These are phyloP conservation scores for Coniochaeta prunicola DNA, from an alignment of 2,329 filamentous ascomycete genomes.

Conservation along the genomic window DNA sequence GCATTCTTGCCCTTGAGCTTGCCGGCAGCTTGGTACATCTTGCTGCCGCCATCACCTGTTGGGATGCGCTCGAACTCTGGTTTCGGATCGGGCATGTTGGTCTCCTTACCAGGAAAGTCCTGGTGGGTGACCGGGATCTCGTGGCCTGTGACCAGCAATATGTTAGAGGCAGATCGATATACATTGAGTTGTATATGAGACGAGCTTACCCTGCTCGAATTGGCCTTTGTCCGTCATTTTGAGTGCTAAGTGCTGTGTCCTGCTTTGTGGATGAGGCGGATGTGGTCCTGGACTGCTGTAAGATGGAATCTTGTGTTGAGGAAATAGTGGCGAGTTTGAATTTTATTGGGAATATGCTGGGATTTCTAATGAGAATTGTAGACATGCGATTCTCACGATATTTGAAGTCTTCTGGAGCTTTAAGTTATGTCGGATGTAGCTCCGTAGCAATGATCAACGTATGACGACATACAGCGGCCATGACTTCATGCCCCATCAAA, in stretches of 20 bases:
- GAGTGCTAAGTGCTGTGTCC: not conserved
- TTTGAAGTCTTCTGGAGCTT: not conserved
- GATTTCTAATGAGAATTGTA: not conserved
- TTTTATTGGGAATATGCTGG: not conserved
- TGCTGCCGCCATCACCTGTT: slow-evolving; percentile 57
- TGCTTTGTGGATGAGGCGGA: not conserved
- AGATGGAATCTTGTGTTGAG: not conserved
- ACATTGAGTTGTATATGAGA: not conserved
- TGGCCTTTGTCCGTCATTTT: slow-evolving; percentile 21
- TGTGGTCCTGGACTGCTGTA: not conserved
- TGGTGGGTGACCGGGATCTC: slow-evolving; percentile 31
- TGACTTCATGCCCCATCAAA: not conserved
- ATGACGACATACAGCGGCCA: not conserved
- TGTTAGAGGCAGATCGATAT: not conserved
- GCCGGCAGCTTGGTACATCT: slow-evolving; percentile 65
- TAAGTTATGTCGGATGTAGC: not conserved
- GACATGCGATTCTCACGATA: not conserved
- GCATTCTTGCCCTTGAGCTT: slow-evolving; percentile 72
- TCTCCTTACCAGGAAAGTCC: slow-evolving; percentile 34
- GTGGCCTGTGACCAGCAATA: slow-evolving; percentile 22
- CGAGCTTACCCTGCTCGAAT: slow-evolving; percentile 24
- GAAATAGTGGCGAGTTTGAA: not conserved
- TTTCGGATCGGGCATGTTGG: slow-evolving; percentile 42
- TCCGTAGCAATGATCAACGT: not conserved
- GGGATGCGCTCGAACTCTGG: slow-evolving; percentile 61